Percentiles rank a stretch among this genome's conserved stretches.
Conservation (phyloP, 2,329 filamentous ascomycete genomes). For the Ophiocordyceps camponoti-rufipedis region DNA sequence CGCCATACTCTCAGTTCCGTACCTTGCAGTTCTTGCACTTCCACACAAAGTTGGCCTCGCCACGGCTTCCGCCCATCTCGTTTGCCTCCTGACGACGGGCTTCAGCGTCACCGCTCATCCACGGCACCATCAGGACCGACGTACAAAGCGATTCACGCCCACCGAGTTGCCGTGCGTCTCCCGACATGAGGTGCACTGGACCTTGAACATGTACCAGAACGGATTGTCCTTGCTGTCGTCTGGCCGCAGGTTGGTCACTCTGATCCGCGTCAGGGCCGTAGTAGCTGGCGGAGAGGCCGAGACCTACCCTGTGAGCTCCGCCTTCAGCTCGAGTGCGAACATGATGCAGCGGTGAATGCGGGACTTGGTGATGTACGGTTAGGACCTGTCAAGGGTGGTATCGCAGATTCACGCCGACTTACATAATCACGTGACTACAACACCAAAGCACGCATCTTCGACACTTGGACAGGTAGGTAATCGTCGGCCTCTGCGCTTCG, state of each 20-base stretch:
- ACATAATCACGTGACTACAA: not conserved
- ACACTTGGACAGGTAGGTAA: not conserved
- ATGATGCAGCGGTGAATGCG: conserved; percentile 19
- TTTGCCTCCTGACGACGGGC: conserved; percentile 51
- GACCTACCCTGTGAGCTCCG: conserved; percentile 49
- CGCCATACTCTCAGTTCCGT: conserved; percentile 4
- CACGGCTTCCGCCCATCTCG: conserved; percentile 80
- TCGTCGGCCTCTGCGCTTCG: not conserved
- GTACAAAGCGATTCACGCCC: conserved; percentile 72
- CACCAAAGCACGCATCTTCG: not conserved
- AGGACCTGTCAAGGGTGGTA: too few relatives aligned
- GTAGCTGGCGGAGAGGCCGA: not conserved
- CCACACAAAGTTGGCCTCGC: conserved; percentile 99
- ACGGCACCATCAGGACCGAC: conserved; percentile 11
- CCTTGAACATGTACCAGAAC: conserved; percentile 96
- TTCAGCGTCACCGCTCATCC: not conserved
- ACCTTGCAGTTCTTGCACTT: conserved; percentile 97
- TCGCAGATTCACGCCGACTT: not conserved
- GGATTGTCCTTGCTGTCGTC: conserved; percentile 63
- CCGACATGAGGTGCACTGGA: conserved; percentile 94
- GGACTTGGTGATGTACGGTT: too few relatives aligned
- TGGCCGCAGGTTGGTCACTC: conserved; percentile 78
- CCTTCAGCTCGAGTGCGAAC: conserved; percentile 48
- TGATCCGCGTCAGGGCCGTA: conserved; percentile 15
- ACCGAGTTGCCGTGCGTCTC: conserved; percentile 80